phyloP scores from a whole-genome alignment of 2,329 filamentous ascomycete species.

The Daldinia eschscholtzii region DNA sequence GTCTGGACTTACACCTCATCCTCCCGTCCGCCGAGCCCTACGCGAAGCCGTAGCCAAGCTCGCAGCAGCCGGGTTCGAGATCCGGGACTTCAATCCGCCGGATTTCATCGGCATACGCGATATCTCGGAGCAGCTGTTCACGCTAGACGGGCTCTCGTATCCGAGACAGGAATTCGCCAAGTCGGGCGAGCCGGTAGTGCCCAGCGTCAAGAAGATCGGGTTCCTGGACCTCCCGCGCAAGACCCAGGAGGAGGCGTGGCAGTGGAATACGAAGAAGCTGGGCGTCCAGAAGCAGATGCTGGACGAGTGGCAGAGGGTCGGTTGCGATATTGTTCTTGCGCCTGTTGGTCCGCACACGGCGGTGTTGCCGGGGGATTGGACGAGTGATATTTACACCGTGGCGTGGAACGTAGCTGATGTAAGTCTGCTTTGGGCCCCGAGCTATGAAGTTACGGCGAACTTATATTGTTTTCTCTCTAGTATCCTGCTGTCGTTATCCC shows the following conservation, averaged over 20 bases:
- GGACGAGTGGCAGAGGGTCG: slow-evolving; percentile 53
- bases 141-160: slow-evolving; percentile 54
- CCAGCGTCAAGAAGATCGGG: slow-evolving; percentile 52
- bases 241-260: slow-evolving; percentile 53
- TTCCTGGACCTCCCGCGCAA: slow-evolving; percentile 53
- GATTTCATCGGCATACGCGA: slow-evolving; percentile 51
- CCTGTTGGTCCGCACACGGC: slow-evolving; percentile 52
- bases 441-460: not conserved
- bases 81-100: slow-evolving; percentile 51
- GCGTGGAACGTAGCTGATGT: slow-evolving; percentile 55
- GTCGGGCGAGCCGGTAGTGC: slow-evolving; percentile 52
- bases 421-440: slow-evolving; percentile 12
- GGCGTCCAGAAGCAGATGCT: slow-evolving; percentile 53
- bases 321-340: slow-evolving; percentile 50
- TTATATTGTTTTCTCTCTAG: slow-evolving; percentile 29
- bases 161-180: slow-evolving; percentile 50
- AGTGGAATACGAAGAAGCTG: slow-evolving; percentile 52
- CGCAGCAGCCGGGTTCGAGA: slow-evolving; percentile 48
- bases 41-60: slow-evolving; percentile 49
- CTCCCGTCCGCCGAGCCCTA: slow-evolving; percentile 49
- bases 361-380: slow-evolving; percentile 52
- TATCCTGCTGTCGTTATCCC: slow-evolving; percentile 54
- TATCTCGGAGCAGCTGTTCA: slow-evolving; percentile 53
- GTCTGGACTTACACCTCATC: slow-evolving; percentile 51
- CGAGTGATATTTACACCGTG: slow-evolving; percentile 53